Percentiles rank a stretch among this genome's conserved stretches.
These are phyloP conservation scores for Neophaeococcomyces aloes DNA, from an alignment of 2,329 filamentous ascomycete species.

Conservation along the genomic window DNA sequence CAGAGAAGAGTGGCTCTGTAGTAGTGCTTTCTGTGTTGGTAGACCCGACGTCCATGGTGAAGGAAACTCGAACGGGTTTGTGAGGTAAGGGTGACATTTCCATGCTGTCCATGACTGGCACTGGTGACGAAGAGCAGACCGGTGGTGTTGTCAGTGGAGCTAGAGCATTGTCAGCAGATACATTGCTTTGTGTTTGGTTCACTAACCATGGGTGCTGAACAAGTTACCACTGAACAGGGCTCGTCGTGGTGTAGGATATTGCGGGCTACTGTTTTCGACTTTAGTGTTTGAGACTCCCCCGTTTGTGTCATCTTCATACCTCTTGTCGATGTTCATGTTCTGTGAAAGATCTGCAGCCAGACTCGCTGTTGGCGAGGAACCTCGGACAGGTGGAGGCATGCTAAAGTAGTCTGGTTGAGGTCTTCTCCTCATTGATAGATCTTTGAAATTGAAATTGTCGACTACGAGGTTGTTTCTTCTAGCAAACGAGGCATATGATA, in stretches of 20 bases:
- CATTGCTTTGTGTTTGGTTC: neutral
- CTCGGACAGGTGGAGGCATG: conserved; percentile 57
- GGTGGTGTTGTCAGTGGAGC: conserved; percentile 76
- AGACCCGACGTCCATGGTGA: conserved; percentile 57
- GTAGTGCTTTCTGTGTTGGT: conserved; percentile 53
- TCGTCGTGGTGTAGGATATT: conserved; percentile 69
- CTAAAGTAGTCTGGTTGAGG: conserved; percentile 68
- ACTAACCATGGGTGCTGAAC: conserved; percentile 47
- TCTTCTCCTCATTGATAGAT: conserved; percentile 63
- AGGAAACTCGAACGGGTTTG: conserved; percentile 58
- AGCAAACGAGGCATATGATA: conserved; percentile 43
- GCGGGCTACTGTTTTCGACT: conserved; percentile 50
- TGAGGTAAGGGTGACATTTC: conserved; percentile 89
- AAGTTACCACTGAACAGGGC: conserved; percentile 70
- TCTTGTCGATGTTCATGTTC: conserved; percentile 93
- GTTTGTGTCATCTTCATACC: conserved; percentile 46
- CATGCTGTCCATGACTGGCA: conserved; percentile 62
- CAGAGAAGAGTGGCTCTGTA: conserved; percentile 16
- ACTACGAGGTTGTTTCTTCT: conserved; percentile 48
- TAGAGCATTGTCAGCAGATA: conserved; percentile 24
- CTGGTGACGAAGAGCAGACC: conserved; percentile 70
- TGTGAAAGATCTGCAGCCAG: conserved; percentile 89
- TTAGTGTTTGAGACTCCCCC: conserved; percentile 23
- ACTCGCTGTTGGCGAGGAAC: conserved; percentile 83
- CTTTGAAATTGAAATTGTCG: conserved; percentile 65